Conservation (phyloP, 176 grass and related monocot genomes). For the Raddia distichophylla region DNA sequence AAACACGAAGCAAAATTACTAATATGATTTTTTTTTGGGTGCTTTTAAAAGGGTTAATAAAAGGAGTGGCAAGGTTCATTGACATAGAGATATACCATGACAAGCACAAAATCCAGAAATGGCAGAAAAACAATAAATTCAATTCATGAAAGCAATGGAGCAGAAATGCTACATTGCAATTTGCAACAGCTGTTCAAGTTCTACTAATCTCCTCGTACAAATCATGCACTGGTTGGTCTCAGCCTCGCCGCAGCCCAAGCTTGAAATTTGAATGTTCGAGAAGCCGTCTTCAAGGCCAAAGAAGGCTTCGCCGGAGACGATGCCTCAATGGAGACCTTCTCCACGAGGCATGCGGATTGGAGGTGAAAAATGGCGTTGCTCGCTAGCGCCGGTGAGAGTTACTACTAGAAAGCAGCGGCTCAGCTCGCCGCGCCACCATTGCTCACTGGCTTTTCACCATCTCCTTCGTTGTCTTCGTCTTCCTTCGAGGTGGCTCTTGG, state of each 20-base stretch:
- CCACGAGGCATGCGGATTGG: neutral
- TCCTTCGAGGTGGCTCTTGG: neutral
- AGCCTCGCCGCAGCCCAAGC: conserved; percentile 15
- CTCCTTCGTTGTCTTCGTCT: neutral
- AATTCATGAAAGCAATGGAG: neutral
- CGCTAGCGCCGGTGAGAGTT: neutral
- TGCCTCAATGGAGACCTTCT: neutral
- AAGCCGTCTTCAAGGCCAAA: conserved; percentile 45
- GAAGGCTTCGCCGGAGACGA: conserved; percentile 21
- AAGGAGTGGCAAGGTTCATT: neutral
- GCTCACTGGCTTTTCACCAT: neutral
- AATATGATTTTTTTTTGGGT: neutral
- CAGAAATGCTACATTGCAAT: conserved; percentile 15
- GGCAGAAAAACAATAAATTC: conserved; percentile 1
- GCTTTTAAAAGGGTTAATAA: too few relatives aligned
- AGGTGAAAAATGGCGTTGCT: conserved; percentile 20
- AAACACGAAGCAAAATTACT: neutral
- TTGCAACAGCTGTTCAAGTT: neutral
- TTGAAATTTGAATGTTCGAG: conserved; percentile 26
- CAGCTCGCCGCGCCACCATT: neutral
- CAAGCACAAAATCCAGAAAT: neutral
- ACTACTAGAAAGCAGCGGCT: neutral
- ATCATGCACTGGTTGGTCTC: neutral
- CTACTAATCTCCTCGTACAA: conserved; percentile 30
- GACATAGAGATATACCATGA: neutral